Evolutionary conservation across 441 rosid genomes (phyloP).

Genomic region (Hura crepitans): DNA sequence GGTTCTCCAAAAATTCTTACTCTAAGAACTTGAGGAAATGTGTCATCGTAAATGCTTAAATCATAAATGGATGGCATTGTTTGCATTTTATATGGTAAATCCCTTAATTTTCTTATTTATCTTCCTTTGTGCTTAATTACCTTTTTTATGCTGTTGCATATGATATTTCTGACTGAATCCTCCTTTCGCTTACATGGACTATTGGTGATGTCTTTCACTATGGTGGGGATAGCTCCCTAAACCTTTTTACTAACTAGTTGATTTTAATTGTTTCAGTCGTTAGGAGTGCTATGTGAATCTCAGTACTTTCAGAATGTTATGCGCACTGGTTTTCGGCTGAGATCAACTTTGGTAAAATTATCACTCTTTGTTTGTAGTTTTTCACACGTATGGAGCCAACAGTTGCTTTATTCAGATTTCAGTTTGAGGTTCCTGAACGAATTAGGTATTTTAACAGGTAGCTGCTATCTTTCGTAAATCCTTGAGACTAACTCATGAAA

Average conservation of each 20-base stretch:
- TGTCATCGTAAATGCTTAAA: background rate
- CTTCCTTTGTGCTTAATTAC: background rate
- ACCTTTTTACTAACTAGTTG: conserved; percentile 17
- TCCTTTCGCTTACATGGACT: background rate
- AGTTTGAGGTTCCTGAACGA: conserved; percentile 10
- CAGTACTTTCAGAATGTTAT: conserved; percentile 79
- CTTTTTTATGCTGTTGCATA: background rate
- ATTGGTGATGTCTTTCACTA: background rate
- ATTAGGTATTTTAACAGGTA: conserved; percentile 43
- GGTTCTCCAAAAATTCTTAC: background rate
- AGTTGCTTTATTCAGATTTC: conserved; percentile 1
- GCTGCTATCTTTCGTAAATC: conserved; percentile 87
- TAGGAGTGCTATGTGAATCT: conserved; percentile 75
- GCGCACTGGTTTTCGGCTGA: conserved; percentile 79
- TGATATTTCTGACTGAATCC: background rate
- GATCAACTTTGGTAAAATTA: conserved; percentile 83
- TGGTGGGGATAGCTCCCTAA: background rate
- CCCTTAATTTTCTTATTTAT: too few species aligned
- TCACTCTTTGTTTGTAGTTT: conserved; percentile 5
- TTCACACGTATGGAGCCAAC: background rate
- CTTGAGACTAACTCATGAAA: conserved; percentile 73
- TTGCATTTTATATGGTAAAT: background rate
- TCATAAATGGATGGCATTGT: background rate
- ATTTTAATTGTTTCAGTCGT: conserved; percentile 44
- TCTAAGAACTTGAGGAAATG: background rate